A percentile compares a stretch with the other conserved stretches of the same genome.
phyloP scores from a whole-genome alignment of 768 basidiomycete genomes.

The Tylopilus rubrobrunneus region DNA sequence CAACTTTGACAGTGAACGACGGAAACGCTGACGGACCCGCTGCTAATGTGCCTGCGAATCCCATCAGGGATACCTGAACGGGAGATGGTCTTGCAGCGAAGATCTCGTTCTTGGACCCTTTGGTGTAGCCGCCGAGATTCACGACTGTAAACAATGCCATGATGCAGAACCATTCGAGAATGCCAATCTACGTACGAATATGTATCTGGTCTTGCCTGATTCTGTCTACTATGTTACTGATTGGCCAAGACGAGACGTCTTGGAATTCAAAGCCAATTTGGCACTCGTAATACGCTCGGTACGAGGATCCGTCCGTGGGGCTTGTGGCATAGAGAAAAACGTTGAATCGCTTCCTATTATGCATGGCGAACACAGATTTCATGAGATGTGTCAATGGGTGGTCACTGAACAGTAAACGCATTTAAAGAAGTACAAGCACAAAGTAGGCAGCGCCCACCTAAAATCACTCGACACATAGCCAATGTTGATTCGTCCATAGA shows the following conservation, averaged over 20 bases:
- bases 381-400: slow-evolving; percentile 52
- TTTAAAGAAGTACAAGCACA: not conserved
- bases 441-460: slow-evolving; percentile 28
- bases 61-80: slow-evolving; percentile 47
- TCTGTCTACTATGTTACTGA: slow-evolving; percentile 34
- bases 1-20: not conserved
- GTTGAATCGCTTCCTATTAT: slow-evolving; percentile 37
- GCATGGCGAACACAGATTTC: slow-evolving; percentile 46
- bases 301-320: slow-evolving; percentile 42
- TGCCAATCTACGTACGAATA: slow-evolving; percentile 32
- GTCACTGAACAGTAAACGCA: slow-evolving; percentile 30
- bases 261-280: slow-evolving; percentile 35
- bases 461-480: slow-evolving; percentile 50
- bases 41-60: slow-evolving; percentile 46
- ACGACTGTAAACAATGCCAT: slow-evolving; percentile 30
- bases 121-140: slow-evolving; percentile 49
- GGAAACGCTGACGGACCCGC: slow-evolving; percentile 25
- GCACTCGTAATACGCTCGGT: slow-evolving; percentile 41
- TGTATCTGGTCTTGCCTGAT: slow-evolving; percentile 44
- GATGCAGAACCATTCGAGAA: not conserved
- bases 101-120: slow-evolving; percentile 48
- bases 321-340: slow-evolving; percentile 48
- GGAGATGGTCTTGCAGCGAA: slow-evolving; percentile 49
- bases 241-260: slow-evolving; percentile 40
- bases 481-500: slow-evolving; percentile 38